A percentile compares a stretch with the other conserved stretches of the same genome.
Evolutionary conservation across 805 yeast genomes (phyloP).

Genomic region (Lipomyces japonicus): DNA sequence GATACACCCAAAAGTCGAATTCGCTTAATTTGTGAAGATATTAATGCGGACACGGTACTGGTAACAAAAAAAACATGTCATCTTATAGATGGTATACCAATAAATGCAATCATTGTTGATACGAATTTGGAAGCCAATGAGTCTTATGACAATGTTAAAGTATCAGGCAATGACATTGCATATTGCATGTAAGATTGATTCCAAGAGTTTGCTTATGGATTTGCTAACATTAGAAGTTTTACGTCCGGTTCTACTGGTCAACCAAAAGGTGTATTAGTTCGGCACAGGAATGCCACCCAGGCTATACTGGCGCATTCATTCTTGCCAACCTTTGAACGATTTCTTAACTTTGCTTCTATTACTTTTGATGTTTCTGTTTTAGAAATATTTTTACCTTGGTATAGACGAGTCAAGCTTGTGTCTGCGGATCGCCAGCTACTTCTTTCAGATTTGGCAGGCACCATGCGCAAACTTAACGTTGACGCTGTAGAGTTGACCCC

Average conservation of each 20-base stretch:
- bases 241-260: slow-evolving; percentile 55
- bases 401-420: slow-evolving; percentile 20
- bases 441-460: slow-evolving; percentile 18
- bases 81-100: slow-evolving; percentile 3
- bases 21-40: slow-evolving; percentile 20
- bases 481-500: slow-evolving; percentile 31
- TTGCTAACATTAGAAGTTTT: slow-evolving; percentile 31
- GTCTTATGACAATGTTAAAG: background rate
- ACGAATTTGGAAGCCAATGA: background rate
- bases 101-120: slow-evolving; percentile 7
- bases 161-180: slow-evolving; percentile 10
- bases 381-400: slow-evolving; percentile 31
- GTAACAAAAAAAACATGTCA: slow-evolving; percentile 4
- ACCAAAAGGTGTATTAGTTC: slow-evolving; percentile 48
- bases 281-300: slow-evolving; percentile 27
- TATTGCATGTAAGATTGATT: slow-evolving; percentile 24
- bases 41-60: slow-evolving; percentile 20
- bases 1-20: slow-evolving; percentile 27
- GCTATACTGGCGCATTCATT: slow-evolving; percentile 29
- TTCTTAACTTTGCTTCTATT: slow-evolving; percentile 31
- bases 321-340: slow-evolving; percentile 25
- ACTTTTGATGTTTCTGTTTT: slow-evolving; percentile 33
- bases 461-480: slow-evolving; percentile 14
- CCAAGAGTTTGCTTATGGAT: background rate
- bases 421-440: slow-evolving; percentile 22